Evolutionary conservation across 164 flowering plant genomes (phyloP).

Genomic region (Cinnamomum micranthum): DNA sequence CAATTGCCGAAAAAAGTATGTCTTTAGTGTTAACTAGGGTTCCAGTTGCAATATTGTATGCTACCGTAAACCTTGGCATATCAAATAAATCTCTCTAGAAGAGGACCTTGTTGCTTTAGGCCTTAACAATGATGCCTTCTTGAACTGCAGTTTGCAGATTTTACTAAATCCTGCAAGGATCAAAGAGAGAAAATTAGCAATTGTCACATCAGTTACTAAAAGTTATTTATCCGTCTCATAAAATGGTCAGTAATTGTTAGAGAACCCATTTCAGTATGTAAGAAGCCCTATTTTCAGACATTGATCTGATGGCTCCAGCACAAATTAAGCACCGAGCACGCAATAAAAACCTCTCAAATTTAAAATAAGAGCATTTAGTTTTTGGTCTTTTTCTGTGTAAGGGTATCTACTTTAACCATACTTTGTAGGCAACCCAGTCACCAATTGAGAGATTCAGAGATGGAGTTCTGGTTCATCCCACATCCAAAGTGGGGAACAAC

Average conservation of each 20-base stretch:
- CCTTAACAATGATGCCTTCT: conserved; percentile 76
- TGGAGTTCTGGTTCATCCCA: neutral
- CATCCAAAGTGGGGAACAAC: no score
- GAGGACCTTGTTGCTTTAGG: conserved; percentile 94
- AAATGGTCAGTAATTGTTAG: neutral
- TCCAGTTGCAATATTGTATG: neutral
- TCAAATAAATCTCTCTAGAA: conserved; percentile 91
- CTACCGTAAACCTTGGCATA: conserved; percentile 54
- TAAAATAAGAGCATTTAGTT: neutral
- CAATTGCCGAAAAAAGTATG: neutral
- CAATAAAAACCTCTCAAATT: neutral
- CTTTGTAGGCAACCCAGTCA: neutral
- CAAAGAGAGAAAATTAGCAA: conserved; percentile 3
- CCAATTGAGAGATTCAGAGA: neutral
- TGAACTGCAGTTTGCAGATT: conserved; percentile 73
- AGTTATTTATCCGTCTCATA: neutral
- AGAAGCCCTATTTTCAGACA: neutral
- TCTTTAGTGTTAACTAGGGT: neutral
- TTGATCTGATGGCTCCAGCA: neutral
- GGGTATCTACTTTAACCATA: neutral
- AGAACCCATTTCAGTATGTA: neutral
- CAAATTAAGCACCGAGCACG: neutral
- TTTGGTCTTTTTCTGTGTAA: neutral
- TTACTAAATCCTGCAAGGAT: conserved; percentile 48
- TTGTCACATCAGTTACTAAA: neutral